Conservation (phyloP, 2,329 filamentous ascomycete species). For the Atkinsonella hypoxylon region DNA sequence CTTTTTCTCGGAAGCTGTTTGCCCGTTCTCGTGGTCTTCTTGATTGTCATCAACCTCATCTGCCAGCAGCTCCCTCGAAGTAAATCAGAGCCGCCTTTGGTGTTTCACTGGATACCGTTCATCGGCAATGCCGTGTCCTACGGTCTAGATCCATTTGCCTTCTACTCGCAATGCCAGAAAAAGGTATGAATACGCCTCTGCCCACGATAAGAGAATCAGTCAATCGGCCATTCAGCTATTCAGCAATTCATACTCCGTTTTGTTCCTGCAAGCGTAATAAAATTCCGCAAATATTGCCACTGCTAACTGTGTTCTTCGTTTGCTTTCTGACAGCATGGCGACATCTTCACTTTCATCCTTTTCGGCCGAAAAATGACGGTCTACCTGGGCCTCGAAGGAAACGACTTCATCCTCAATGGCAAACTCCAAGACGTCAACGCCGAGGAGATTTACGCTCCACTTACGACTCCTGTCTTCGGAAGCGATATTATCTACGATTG, state of each 20-base stretch:
- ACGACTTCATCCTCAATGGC: constrained; percentile 45
- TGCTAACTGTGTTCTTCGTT: not conserved
- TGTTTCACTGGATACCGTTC: constrained; percentile 51
- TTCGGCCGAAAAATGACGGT: constrained; percentile 38
- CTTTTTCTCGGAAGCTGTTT: too few species aligned
- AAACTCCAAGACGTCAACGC: constrained; percentile 40
- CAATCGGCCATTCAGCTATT: not conserved
- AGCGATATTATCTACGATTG: constrained; percentile 75
- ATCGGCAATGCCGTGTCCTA: constrained; percentile 61
- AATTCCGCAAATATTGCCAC: not conserved
- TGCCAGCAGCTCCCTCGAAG: not conserved
- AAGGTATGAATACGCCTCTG: constrained; percentile 38
- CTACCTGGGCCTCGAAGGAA: constrained; percentile 37
- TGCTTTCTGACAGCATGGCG: constrained; percentile 29
- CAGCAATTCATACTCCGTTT: too few species aligned
- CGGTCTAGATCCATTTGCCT: constrained; percentile 57
- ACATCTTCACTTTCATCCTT: constrained; percentile 42
- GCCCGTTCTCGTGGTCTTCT: too few species aligned
- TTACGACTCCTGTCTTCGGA: constrained; percentile 53
- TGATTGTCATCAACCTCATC: constrained; percentile 1
- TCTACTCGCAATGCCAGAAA: constrained; percentile 50
- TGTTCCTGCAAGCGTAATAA: not conserved
- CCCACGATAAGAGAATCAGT: not conserved
- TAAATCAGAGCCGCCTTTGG: constrained; percentile 32
- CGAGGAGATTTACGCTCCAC: constrained; percentile 39